Percentiles rank a stretch among this genome's conserved stretches.
These are phyloP conservation scores for Aspergillus sp. DNA, from an alignment of 2,329 filamentous ascomycete genomes.

Conservation along the genomic window DNA sequence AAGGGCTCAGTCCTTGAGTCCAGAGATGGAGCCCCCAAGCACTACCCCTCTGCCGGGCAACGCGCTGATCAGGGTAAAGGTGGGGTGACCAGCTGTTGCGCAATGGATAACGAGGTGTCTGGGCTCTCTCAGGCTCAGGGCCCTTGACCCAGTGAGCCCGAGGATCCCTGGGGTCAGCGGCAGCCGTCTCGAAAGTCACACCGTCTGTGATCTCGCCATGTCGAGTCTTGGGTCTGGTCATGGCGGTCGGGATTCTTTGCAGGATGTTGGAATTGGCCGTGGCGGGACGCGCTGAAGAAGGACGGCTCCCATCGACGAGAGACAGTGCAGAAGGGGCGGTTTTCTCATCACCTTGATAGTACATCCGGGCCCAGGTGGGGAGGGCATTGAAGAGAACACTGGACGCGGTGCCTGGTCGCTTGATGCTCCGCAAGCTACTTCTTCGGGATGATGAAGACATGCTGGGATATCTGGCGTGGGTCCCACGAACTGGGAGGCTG, in stretches of 20 bases:
- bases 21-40: constrained; percentile 70
- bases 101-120: constrained; percentile 40
- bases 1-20: constrained; percentile 60
- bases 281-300: constrained; percentile 23
- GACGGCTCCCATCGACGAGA: constrained; percentile 26
- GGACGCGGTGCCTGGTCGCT: constrained; percentile 39
- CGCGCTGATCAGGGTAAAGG: constrained; percentile 59
- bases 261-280: constrained; percentile 27
- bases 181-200: constrained; percentile 5
- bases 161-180: constrained; percentile 33
- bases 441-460: constrained; percentile 42
- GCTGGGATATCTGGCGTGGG: constrained; percentile 28
- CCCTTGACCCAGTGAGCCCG: constrained; percentile 38
- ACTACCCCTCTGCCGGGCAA: constrained; percentile 49
- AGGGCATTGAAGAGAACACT: constrained; percentile 41
- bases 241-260: constrained; percentile 24
- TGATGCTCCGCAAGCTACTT: constrained; percentile 31
- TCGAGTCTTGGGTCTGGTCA: constrained; percentile 24
- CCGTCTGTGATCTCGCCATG: constrained; percentile 14
- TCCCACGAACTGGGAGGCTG: constrained; percentile 28
- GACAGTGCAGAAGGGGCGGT: constrained; percentile 43
- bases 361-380: constrained; percentile 54
- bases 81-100: constrained; percentile 70
- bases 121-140: constrained; percentile 19
- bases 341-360: constrained; percentile 65